Evolutionary conservation across 2,329 filamentous ascomycete genomes (phyloP).

Genomic region (Camptophora hylomeconis): DNA sequence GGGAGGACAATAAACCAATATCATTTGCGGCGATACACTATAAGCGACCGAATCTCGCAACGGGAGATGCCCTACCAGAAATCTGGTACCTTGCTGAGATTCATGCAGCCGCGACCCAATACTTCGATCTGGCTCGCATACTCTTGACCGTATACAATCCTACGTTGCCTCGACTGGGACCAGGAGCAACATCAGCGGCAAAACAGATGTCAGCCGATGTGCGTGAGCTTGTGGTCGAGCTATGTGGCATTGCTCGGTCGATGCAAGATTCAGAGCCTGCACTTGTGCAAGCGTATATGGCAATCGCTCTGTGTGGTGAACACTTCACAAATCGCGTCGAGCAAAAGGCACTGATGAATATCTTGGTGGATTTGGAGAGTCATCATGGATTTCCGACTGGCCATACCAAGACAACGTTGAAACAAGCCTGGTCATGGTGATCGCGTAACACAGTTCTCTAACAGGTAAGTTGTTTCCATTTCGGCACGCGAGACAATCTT

Average conservation of each 20-base stretch:
- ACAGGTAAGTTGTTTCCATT: too few species aligned
- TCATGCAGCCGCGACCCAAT: constrained; percentile 17
- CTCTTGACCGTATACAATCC: constrained; percentile 19
- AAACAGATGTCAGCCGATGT: constrained; percentile 17
- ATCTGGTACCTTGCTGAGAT: constrained; percentile 19
- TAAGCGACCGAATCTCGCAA: constrained; percentile 12
- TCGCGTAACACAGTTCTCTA: too few species aligned
- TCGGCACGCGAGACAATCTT: too few species aligned
- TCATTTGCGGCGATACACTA: constrained; percentile 17
- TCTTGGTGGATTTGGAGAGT: constrained; percentile 31
- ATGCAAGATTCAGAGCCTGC: constrained; percentile 44
- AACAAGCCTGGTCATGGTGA: constrained; percentile 33
- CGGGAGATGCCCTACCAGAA: constrained; percentile 16
- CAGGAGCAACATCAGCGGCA: constrained; percentile 10
- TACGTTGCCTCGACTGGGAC: constrained; percentile 17
- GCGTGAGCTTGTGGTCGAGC: constrained; percentile 33
- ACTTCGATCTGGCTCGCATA: constrained; percentile 17
- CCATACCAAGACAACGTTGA: constrained; percentile 34
- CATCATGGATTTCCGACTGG: constrained; percentile 42
- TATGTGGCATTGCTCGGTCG: constrained; percentile 47
- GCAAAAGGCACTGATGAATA: constrained; percentile 11
- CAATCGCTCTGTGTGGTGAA: constrained; percentile 14
- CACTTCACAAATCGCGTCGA: constrained; percentile 13
- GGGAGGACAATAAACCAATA: constrained; percentile 15
- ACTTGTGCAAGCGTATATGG: constrained; percentile 30